Evolutionary conservation across 441 rosid genomes (phyloP).

Genomic region (Erodium texanum): DNA sequence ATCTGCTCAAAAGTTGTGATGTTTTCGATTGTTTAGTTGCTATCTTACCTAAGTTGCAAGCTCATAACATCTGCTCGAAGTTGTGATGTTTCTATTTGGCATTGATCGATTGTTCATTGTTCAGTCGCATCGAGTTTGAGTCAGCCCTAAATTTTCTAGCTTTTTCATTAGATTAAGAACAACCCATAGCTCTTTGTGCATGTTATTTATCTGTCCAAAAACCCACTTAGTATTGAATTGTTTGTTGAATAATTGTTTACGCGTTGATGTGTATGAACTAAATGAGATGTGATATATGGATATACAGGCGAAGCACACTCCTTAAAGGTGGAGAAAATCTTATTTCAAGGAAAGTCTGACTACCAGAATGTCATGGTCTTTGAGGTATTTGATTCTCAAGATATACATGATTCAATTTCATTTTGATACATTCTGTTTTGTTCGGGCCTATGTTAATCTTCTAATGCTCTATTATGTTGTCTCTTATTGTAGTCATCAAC

Average conservation of each 20-base stretch:
- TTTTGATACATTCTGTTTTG: not conserved
- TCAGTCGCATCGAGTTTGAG: no score
- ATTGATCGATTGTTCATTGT: no score
- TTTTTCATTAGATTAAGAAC: not conserved
- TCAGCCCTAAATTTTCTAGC: no score
- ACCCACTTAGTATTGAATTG: not conserved
- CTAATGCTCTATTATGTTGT: not conserved
- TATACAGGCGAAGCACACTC: conserved; percentile 95
- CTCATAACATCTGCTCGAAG: no score
- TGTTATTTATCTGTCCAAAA: not conserved
- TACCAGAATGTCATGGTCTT: conserved; percentile 92
- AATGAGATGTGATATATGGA: not conserved
- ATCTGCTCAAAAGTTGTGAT: no score
- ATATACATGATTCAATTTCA: not conserved
- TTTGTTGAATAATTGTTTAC: not conserved
- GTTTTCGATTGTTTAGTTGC: no score
- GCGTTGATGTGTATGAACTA: not conserved
- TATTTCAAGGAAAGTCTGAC: conserved; percentile 90
- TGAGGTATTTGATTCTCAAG: conserved; percentile 45
- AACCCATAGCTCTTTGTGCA: not conserved
- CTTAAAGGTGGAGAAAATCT: conserved; percentile 75
- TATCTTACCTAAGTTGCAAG: no score
- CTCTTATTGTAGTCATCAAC: conserved; percentile 61
- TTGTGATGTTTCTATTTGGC: no score
- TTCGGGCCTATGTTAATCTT: not conserved